Base-by-base conservation (phyloP, 352 stramenopile species). In the Thalassiosira oceanica region DNA sequence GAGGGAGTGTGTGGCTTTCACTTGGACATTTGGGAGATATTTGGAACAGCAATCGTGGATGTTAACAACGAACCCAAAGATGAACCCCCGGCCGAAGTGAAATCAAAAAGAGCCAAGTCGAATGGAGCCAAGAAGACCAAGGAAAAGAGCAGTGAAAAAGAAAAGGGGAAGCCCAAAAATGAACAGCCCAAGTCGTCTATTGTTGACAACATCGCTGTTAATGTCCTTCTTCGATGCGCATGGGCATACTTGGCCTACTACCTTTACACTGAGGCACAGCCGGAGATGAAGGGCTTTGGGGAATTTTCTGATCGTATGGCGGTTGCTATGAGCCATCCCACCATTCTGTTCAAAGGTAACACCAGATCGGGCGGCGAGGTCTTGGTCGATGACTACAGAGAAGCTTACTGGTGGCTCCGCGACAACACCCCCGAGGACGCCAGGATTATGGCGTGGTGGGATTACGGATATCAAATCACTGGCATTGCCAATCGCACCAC, bases 341-440 rank as follows among this genome's bases (percentile, higher is more conserved):
- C 70, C 13, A 94, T 95, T 61, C 86, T 94, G 49, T 84, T 85
- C 48, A 89, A 94, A 29, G 88, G 69, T n/a, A 55, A 79, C 18
- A 74, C 83, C 1, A 61, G 64, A 1, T 71, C 83, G 49, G 88
- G 87, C 15, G 29, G 65, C 37, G 62, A 74, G 7, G 67, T 93
- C 45, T 78, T 82, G 33, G 61, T 93, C 21, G 96, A 99, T 74
- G 96, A 99, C 80, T 99, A 98, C 85, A 93, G 96, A 39, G 95
- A 99, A 77, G 94, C 94, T 7, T 96, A 95, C 61, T 93, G 74
- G 69, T 96, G 90, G 90, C 68, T 95, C 23, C 67, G 86, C 26
- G 84, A 94, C 33, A 90, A 94, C 46, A 94, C 88, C 11, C 85
- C 86, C 15, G 74, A 92, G 57, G 88, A 94, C 74, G 52, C 86